These are phyloP conservation scores for Codiaeum variegatum DNA, from an alignment of 441 rosid genomes.

Conservation along the genomic window DNA sequence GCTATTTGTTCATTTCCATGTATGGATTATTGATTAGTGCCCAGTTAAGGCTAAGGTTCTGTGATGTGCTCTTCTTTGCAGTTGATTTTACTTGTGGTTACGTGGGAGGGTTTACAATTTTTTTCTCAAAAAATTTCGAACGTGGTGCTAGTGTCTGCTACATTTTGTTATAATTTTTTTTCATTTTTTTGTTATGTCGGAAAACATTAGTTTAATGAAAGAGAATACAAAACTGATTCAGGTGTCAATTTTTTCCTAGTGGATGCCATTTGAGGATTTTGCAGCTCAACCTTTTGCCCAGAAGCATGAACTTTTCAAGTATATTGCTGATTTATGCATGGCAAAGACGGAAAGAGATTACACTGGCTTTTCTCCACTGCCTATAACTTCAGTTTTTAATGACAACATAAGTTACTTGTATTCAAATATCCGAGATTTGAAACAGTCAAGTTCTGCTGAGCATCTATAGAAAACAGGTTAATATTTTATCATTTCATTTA, in stretches of 20 bases:
- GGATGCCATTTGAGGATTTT: conserved; percentile 77
- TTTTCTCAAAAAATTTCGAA: not conserved
- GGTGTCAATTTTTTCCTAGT: conserved; percentile 31
- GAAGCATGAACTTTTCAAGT: conserved; percentile 46
- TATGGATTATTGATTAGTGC: not conserved
- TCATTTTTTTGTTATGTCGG: not conserved
- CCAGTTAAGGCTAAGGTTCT: not conserved
- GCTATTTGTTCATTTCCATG: not conserved
- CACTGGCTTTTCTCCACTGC: conserved; percentile 47
- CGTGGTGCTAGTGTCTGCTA: not conserved
- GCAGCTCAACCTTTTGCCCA: conserved; percentile 60
- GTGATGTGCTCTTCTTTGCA: not conserved
- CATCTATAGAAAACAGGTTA: conserved; percentile 4
- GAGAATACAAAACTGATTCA: not conserved
- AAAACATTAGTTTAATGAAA: not conserved
- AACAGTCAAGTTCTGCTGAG: conserved; percentile 24
- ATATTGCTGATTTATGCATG: conserved; percentile 41
- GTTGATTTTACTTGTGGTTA: not conserved
- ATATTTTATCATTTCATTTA: conserved; percentile 13
- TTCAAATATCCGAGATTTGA: conserved; percentile 38
- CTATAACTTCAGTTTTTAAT: conserved; percentile 30
- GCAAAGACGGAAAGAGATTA: conserved; percentile 49
- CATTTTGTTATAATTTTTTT: not conserved
- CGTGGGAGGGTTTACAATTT: not conserved
- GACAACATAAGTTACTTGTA: conserved; percentile 42